Evolutionary conservation across 1,284 basidiomycete genomes (phyloP), one percentile per base, ranked within the genome.

Genomic region (Cronartium ribicola): DNA sequence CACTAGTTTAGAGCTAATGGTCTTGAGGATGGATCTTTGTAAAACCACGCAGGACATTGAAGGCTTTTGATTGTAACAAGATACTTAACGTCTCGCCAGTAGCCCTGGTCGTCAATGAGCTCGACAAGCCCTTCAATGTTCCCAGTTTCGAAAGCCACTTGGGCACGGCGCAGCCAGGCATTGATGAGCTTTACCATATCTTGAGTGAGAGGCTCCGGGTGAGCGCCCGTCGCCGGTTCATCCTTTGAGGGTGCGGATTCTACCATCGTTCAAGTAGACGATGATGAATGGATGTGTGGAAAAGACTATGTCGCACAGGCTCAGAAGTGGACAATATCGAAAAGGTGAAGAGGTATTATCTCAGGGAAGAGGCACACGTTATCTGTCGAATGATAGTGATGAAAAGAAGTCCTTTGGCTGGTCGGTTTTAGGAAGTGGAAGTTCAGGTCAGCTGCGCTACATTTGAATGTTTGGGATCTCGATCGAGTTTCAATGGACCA

Each of bases 31-130:
- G 1, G 10, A n/a, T 1, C 10, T 37, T 7, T 39, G 5, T 11
- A 37, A 14, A 55, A 22, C 20, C 1, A 14, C 20, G 36, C 1
- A 14, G 20, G 59, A n/a, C 2, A 36, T 17, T 36, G 36, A 67
- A 59, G 20, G n/a, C 0, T 20, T n/a, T 39, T 1, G 61, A 22
- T 36, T 41, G 44, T 20, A 8, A 11, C 13, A 36, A 14, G 13
- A 11, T n/a, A 61, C 67, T 69, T 44, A 57, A 69, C 67, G 61
- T 89, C 88, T 62, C 87, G 83, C 86, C 86, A 87, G 80, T 83
- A 84, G 4, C 84, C 83, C 68, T 86, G 83, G 1, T 82, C 81
- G 29, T 83, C 78, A 75, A 87, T 82, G 68, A 85, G 81, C 22
- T 79, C 75, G 20, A 81, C 77, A 61, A 85, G 76, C 11, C 79